These are phyloP conservation scores for Brassica napus DNA, from an alignment of 345 rosid genomes.

Conservation along the genomic window DNA sequence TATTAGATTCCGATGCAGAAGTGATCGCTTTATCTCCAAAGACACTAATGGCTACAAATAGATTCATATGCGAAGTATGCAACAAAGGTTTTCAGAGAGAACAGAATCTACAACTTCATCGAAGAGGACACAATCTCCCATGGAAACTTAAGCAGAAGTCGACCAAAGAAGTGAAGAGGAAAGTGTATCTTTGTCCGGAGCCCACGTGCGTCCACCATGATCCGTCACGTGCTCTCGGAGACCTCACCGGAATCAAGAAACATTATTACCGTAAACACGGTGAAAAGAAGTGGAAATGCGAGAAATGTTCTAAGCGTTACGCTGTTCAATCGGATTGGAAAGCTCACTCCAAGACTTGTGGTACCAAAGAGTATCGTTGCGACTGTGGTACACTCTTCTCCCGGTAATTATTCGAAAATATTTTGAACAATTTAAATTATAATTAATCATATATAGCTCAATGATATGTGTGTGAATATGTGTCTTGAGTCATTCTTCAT, in stretches of 20 bases:
- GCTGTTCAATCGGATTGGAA: constrained; percentile 92
- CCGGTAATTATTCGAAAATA: constrained; percentile 45
- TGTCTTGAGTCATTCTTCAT: constrained; percentile 37
- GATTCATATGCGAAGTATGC: constrained; percentile 87
- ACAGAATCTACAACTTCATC: constrained; percentile 80
- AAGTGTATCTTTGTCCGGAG: constrained; percentile 84
- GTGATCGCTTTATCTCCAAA: constrained; percentile 85
- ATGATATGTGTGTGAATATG: constrained; percentile 25
- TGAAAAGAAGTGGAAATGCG: constrained; percentile 88
- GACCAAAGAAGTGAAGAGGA: constrained; percentile 72
- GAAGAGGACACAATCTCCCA: constrained; percentile 89
- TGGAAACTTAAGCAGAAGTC: constrained; percentile 81
- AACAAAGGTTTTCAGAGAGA: constrained; percentile 86
- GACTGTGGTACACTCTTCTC: constrained; percentile 87
- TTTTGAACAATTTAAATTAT: constrained; percentile 2
- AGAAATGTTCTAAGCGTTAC: constrained; percentile 71
- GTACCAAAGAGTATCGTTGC: constrained; percentile 75
- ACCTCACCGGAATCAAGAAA: constrained; percentile 82
- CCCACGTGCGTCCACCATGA: constrained; percentile 89
- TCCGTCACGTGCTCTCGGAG: constrained; percentile 80
- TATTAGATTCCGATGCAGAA: constrained; percentile 80
- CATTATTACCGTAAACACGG: constrained; percentile 81
- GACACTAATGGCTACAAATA: constrained; percentile 85
- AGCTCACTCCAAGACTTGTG: constrained; percentile 83
- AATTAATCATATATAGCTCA: constrained; percentile 3